Percentiles rank a stretch among this genome's conserved stretches.
These are phyloP conservation scores for Pisolithus thermaeus DNA, from an alignment of 1,284 basidiomycete species.

Conservation along the genomic window DNA sequence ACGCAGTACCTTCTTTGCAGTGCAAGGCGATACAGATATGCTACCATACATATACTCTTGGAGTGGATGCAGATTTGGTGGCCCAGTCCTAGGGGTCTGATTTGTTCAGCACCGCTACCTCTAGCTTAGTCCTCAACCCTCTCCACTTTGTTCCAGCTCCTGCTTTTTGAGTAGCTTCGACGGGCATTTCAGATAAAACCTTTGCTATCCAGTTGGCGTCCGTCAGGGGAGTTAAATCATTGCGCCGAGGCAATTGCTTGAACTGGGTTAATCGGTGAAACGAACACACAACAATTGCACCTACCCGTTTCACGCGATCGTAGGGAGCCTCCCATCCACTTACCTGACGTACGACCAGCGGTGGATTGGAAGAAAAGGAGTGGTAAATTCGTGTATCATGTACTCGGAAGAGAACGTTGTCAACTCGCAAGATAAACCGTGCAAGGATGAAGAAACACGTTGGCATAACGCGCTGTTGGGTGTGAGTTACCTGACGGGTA, in stretches of 20 bases:
- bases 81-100: too few species aligned
- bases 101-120: constrained; percentile 29
- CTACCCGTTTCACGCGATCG: constrained; percentile 70
- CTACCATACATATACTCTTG: background rate
- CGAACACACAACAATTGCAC: constrained; percentile 12
- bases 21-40: background rate
- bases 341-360: constrained; percentile 73
- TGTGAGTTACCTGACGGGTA: constrained; percentile 1
- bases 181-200: constrained; percentile 62
- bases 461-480: constrained; percentile 88
- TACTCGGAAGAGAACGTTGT: constrained; percentile 89
- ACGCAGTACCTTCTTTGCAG: too few species aligned
- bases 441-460: constrained; percentile 90
- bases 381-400: constrained; percentile 91
- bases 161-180: constrained; percentile 49
- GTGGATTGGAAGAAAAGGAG: constrained; percentile 59
- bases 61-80: too few species aligned
- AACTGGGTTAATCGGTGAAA: constrained; percentile 3
- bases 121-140: constrained; percentile 52
- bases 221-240: constrained; percentile 87
- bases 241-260: constrained; percentile 71
- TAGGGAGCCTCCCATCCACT: constrained; percentile 91
- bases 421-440: constrained; percentile 92
- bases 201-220: constrained; percentile 85
- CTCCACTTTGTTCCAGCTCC: constrained; percentile 76